These are phyloP conservation scores for Fusarium pseudoanthophilum DNA, from an alignment of 2,329 filamentous ascomycete species.

Conservation along the genomic window DNA sequence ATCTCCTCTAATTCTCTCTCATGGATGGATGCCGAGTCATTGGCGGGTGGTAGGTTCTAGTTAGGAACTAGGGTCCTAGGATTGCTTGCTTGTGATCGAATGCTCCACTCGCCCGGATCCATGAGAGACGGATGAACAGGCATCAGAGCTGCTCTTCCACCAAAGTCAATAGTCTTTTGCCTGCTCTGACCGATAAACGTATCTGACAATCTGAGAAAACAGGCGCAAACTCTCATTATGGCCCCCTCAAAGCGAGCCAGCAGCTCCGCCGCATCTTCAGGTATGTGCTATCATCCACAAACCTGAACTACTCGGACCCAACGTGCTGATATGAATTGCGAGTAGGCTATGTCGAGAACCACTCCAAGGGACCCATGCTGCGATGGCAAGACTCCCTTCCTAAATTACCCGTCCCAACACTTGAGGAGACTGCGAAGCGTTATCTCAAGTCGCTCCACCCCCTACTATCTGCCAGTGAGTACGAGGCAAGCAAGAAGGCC, in stretches of 20 bases:
- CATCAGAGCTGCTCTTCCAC: background rate
- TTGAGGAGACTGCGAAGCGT: constrained; percentile 82
- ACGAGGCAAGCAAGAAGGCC: constrained; percentile 79
- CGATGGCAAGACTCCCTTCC: constrained; percentile 89
- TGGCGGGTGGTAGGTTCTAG: constrained; percentile 1
- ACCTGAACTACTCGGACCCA: background rate
- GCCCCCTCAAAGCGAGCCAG: constrained; percentile 64
- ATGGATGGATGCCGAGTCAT: constrained; percentile 19
- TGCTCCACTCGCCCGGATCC: constrained; percentile 10
- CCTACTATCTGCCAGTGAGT: constrained; percentile 75
- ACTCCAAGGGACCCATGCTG: constrained; percentile 81
- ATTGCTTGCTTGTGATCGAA: constrained; percentile 32
- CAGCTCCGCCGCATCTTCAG: constrained; percentile 64
- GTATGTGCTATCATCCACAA: constrained; percentile 49
- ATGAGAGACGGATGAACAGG: background rate
- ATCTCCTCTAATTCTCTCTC: background rate
- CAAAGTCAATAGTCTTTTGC: background rate
- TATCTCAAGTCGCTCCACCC: constrained; percentile 85
- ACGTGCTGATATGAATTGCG: constrained; percentile 31
- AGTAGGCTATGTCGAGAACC: constrained; percentile 81
- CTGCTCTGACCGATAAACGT: background rate
- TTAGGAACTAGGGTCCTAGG: constrained; percentile 8
- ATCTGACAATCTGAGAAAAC: constrained; percentile 16
- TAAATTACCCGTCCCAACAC: constrained; percentile 79
- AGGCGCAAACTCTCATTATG: constrained; percentile 56